Conservation (phyloP, 768 basidiomycete genomes). For the Boletus sensibilis region DNA sequence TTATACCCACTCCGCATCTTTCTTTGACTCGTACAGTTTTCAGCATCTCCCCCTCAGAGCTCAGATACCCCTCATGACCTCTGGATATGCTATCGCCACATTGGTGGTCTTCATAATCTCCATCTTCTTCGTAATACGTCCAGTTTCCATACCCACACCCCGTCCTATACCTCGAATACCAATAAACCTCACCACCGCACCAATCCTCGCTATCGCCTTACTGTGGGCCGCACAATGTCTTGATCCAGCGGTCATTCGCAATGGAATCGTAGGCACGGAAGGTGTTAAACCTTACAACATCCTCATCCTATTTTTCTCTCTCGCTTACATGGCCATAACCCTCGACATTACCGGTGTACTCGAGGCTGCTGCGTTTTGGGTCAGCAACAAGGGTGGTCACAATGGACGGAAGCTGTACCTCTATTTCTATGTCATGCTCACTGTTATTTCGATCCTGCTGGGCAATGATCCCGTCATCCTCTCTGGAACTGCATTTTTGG, state of each 20-base stretch:
- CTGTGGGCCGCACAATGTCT: conserved; percentile 58
- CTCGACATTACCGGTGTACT: conserved; percentile 88
- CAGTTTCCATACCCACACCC: conserved; percentile 41
- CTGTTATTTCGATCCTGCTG: conserved; percentile 70
- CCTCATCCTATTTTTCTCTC: conserved; percentile 85
- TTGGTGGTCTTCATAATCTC: conserved; percentile 53
- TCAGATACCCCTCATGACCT: conserved; percentile 37
- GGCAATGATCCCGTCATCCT: conserved; percentile 95
- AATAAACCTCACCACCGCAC: conserved; percentile 53
- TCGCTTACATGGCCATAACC: conserved; percentile 92
- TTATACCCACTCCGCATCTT: neutral
- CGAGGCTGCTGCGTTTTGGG: conserved; percentile 85
- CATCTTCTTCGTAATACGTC: conserved; percentile 50
- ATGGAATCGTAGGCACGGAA: conserved; percentile 78
- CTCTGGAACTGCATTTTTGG: conserved; percentile 86
- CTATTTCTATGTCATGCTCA: conserved; percentile 83
- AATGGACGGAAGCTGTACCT: conserved; percentile 73
- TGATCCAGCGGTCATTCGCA: conserved; percentile 47
- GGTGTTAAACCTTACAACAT: conserved; percentile 91
- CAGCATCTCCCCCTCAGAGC: neutral
- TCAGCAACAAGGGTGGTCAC: conserved; percentile 73
- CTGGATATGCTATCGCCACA: conserved; percentile 47
- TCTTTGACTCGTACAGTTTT: neutral
- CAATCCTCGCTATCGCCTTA: conserved; percentile 50
- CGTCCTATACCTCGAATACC: conserved; percentile 36